Base-by-base conservation (phyloP, 177 flowering plant genomes). In the Vitis hybrid region DNA sequence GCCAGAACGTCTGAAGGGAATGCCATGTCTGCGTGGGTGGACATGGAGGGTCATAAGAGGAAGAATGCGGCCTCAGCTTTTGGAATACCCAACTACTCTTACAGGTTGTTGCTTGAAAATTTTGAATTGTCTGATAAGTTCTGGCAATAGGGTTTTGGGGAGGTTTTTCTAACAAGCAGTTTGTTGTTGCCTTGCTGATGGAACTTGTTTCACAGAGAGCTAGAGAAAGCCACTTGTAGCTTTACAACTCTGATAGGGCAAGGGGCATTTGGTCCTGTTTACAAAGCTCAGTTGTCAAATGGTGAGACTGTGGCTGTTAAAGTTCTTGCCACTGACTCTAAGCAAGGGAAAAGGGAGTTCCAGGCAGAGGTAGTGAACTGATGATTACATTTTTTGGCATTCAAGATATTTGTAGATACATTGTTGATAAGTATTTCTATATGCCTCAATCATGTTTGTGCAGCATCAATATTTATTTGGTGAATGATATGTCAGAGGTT, bases 241-340 rank as follows among this genome's bases (percentile, higher is more conserved):
- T 74, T 68, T 58, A 57, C 68, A 45, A 73, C 71, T 39, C 34
- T 7, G 1, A 68, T 73, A 61, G 76, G 71, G 8, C 31, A 73
- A 31, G 76, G 77, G 15, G 77, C 73, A 18, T 74, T 74, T 69
- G 77, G 77, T 19, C 39, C 65, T 63, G 77, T 74, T 50, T 74
- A 74, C 63, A 74, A 69, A 50, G 77, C 77, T 56, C 64, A 57
- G 22, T 55, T 74, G 77, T 16, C 61, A 12, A 53, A 57, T 49
- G 72, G 76, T 22, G 61, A 68, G 68, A 63, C 65, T 8, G 50
- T 68, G 56, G 76, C 77, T 10, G 73, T 74, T 55, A 74, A 70
- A 66, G 73, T 69, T n/a, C 73, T 69, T 50, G 77, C 68, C 14
- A 15, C 76, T 11, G 58, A 73, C 63, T 73, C 76, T 4, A 73